phyloP scores from a whole-genome alignment of 495 filamentous ascomycete genomes.

The Talaromyces thailandensis region DNA sequence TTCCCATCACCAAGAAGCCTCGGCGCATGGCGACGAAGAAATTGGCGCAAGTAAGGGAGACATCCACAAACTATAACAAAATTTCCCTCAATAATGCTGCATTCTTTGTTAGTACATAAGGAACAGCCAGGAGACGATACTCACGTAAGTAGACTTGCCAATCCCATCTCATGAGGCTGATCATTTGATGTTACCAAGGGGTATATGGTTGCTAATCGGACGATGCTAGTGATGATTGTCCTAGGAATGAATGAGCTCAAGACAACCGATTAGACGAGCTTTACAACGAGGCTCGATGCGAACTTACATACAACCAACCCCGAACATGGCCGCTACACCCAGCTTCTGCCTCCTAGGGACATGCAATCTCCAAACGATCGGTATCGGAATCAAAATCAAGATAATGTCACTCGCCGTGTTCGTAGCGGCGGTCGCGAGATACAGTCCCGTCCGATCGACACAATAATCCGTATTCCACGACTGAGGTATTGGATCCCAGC shows the following conservation, averaged over 20 bases:
- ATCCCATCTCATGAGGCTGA: slow-evolving; percentile 12
- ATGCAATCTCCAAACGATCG: slow-evolving; percentile 15
- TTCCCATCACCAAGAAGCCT: slow-evolving; percentile 11
- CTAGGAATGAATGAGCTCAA: slow-evolving; percentile 2
- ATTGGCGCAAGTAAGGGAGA: slow-evolving; percentile 17
- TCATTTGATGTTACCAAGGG: slow-evolving; percentile 13
- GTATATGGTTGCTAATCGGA: slow-evolving; percentile 17
- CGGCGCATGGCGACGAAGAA: slow-evolving; percentile 15
- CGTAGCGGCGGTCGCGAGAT: slow-evolving; percentile 26
- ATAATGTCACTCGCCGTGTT: slow-evolving; percentile 32
- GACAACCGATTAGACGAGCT: neutral
- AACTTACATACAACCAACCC: slow-evolving; percentile 19
- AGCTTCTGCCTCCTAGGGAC: slow-evolving; percentile 16
- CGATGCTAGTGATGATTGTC: slow-evolving; percentile 19
- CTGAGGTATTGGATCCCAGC: slow-evolving; percentile 18
- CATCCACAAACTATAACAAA: slow-evolving; percentile 19
- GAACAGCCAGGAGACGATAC: neutral
- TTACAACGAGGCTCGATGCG: neutral
- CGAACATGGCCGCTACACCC: slow-evolving; percentile 14
- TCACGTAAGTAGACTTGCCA: slow-evolving; percentile 16
- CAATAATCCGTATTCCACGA: slow-evolving; percentile 14
- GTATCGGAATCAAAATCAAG: slow-evolving; percentile 26
- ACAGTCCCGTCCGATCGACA: slow-evolving; percentile 20
- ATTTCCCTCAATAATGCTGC: slow-evolving; percentile 17
- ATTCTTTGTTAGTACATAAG: slow-evolving; percentile 1